A percentile compares a stretch with the other conserved stretches of the same genome.
Conservation (phyloP, 164 flowering plant genomes). For the Macadamia integrifolia region DNA sequence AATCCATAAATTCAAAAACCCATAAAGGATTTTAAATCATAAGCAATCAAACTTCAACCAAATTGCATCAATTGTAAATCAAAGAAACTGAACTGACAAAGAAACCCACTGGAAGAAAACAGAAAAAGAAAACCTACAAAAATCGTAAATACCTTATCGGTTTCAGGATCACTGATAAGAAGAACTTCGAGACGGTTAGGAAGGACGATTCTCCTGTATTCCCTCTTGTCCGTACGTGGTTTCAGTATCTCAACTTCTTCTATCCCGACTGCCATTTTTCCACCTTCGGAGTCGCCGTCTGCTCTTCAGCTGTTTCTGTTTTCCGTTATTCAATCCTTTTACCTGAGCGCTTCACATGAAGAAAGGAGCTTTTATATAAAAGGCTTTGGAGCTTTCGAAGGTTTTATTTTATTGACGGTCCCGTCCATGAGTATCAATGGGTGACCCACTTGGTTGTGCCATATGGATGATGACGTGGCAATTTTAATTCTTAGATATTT, state of each 20-base stretch:
- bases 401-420: no score
- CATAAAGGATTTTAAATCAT: not conserved
- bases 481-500: no score
- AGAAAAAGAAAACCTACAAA: not conserved
- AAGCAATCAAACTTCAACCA: not conserved
- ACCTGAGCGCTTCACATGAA: no score
- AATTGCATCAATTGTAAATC: not conserved
- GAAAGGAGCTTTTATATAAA: no score
- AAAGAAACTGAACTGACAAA: not conserved
- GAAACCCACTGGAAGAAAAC: not conserved
- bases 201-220: constrained; percentile 71
- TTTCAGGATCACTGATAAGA: constrained; percentile 90
- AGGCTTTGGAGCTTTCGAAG: no score
- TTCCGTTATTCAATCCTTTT: no score
- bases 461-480: no score
- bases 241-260: constrained; percentile 53
- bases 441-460: no score
- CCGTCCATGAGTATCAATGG: no score
- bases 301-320: not conserved
- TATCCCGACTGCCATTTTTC: constrained; percentile 44
- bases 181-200: constrained; percentile 71
- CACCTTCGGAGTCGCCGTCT: not conserved
- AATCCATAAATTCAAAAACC: not conserved
- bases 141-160: constrained; percentile 59
- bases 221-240: constrained; percentile 79